phyloP scores from a whole-genome alignment of 176 grass and related monocot genomes.

The Hyparrhenia diplandra region DNA sequence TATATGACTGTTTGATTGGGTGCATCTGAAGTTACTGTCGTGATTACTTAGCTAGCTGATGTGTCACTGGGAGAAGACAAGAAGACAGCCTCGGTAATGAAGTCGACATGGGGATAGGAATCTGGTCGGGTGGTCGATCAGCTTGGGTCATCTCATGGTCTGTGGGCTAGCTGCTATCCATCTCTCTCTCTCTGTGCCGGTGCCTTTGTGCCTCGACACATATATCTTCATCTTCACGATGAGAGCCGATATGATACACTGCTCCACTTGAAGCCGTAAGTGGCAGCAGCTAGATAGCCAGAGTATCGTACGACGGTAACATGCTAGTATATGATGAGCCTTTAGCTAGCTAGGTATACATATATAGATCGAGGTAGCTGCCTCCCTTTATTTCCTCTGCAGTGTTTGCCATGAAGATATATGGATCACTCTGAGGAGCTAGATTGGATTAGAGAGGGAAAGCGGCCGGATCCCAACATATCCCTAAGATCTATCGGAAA shows the following conservation, averaged over 20 bases:
- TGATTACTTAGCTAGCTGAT: not conserved
- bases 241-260: not conserved
- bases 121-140: conserved; percentile 50
- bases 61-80: not conserved
- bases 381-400: not conserved
- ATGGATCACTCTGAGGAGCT: too few species aligned
- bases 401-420: not conserved
- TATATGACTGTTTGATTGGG: not conserved
- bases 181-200: not conserved
- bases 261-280: not conserved
- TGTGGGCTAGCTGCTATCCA: not conserved
- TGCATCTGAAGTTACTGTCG: not conserved
- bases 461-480: conserved; percentile 12
- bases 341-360: not conserved
- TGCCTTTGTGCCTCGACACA: not conserved
- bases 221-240: conserved; percentile 27
- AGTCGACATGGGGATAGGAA: conserved; percentile 24
- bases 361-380: not conserved
- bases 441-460: not conserved
- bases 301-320: conserved; percentile 30
- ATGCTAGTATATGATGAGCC: conserved; percentile 3
- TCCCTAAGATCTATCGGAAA: conserved; percentile 34
- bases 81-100: conserved; percentile 18
- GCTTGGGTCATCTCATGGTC: conserved; percentile 45
- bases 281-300: not conserved